Conservation (phyloP, 176 grass and related monocot genomes). For the Aegilops tauschii region DNA sequence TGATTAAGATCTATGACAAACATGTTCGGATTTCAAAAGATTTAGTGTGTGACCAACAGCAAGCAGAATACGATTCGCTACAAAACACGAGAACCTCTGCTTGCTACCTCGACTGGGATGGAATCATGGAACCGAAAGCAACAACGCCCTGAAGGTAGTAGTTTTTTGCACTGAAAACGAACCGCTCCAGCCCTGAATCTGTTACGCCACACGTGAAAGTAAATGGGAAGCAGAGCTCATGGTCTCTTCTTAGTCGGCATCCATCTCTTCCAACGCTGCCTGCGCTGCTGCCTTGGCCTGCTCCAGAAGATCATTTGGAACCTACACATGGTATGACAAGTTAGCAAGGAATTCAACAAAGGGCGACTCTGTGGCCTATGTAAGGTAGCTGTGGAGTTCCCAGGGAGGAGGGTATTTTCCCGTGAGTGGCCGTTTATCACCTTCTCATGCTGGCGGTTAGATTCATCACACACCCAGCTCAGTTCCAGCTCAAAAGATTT, state of each 20-base stretch:
- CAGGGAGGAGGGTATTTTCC: background rate
- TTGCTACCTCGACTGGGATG: background rate
- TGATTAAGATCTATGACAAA: no score
- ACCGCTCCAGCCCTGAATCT: background rate
- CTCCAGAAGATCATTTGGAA: conserved; percentile 51
- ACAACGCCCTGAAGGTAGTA: background rate
- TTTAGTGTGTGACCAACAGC: background rate
- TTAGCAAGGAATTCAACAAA: background rate
- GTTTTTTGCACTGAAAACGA: background rate
- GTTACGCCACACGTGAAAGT: background rate
- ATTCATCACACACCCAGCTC: conserved; percentile 84
- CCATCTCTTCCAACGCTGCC: conserved; percentile 80
- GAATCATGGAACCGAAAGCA: background rate
- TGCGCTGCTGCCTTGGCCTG: conserved; percentile 64
- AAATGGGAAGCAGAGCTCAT: background rate
- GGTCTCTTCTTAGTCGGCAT: conserved; percentile 48
- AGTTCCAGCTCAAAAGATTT: conserved; percentile 82
- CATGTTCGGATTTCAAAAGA: background rate
- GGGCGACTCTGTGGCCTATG: no score
- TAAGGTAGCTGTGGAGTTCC: background rate
- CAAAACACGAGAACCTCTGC: background rate
- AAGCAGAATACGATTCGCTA: background rate
- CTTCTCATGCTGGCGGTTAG: conserved; percentile 66
- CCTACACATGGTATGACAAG: conserved; percentile 26
- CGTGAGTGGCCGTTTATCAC: background rate